Evolutionary conservation across 2,329 filamentous ascomycete species (phyloP), one percentile per base, ranked within the genome.

Genomic region (Knufia petricola): DNA sequence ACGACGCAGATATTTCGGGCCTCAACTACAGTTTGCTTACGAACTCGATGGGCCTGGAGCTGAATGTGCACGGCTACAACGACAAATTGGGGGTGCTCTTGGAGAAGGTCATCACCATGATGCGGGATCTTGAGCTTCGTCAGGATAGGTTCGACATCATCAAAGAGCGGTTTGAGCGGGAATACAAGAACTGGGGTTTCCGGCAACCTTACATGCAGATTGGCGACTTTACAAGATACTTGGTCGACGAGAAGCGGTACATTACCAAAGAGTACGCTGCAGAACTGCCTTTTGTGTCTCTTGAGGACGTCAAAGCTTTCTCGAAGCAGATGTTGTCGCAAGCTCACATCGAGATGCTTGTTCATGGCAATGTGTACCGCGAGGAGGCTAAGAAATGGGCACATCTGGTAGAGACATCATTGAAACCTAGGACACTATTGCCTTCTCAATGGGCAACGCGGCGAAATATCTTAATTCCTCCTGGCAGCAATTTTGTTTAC

Each of bases 1-100:
- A 98, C 60, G 90, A 95, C 65, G 92, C 92, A 0, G 89, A 96
- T 61, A 77, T 98, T 51, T 87, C 92, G 6, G 92, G 92, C 0
- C 67, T 98, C 38, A 79, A 85, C 52, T 96, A 96, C 63, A 80
- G 77, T 32, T 78, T 96, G n/a, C 73, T 74, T 3, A 76, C 84
- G 21, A 84, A 86, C 60, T 75, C 77, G 3, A 77, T 81, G 26
- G 89, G 89, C 0, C 64, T 96, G 24, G 82, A 85, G 50, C 70
- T 96, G 34, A 81, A 84, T 12, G 78, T 96, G 2, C 82, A 81
- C 23, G 92, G 92, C 0, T 98, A 96, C 69, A 98, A 95, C 58
- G 92, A 98, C 66, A 98, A 98, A 70, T 80, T 98, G 60, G 74
- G 85, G 0, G 87, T 95, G 0, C 75, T 98, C 20, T 68, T 98